Base-by-base conservation (phyloP, 768 basidiomycete genomes). In the Mycena rebaudengoi region DNA sequence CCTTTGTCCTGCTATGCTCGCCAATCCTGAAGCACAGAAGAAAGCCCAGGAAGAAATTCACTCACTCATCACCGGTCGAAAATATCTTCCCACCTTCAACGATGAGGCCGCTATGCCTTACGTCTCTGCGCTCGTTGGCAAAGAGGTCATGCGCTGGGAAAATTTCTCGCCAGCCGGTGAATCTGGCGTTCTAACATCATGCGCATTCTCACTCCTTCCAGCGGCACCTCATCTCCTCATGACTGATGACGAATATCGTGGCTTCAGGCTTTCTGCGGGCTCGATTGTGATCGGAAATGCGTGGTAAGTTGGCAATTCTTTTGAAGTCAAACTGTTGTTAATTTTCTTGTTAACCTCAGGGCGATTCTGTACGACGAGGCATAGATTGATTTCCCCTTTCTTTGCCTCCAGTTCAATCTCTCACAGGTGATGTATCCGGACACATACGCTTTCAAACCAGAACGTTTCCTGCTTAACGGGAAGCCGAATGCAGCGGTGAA, bases 361-460 rank as follows among this genome's bases (percentile, higher is more conserved):
- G 61, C 61, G 1, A 28, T 62, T 28, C 61, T 62, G 16, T 43
- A 55, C 16, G 53, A 62, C 23, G 52, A 62, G 44, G 61, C 41
- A 14, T 39, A 20, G 3, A 3, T 13, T 28, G 12, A 28, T 32
- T 41, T n/a, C 21, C n/a, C 7, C 29, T 7, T 6, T 28, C 2
- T 32, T 16, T 12, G n/a, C 55, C n/a, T 20, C 13, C n/a, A 12
- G 12, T 18, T 4, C 26, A n/a, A 3, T 29, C 7, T 46, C 8
- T 10, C 25, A 3, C 37, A 73, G 48, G 52, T 59, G 25, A 61
- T 65, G 5, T 83, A 81, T 48, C 74, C 77, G 5, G 67, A 78
- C n/a, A 78, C 80, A 26, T 65, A 71, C 11, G 57, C 70, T 16
- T 82, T 82, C 65, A 65, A 60, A 0, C 81, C 80, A 14, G 80